Base-by-base conservation (phyloP, 2,329 filamentous ascomycete genomes). In the Hypomyces perniciosus region DNA sequence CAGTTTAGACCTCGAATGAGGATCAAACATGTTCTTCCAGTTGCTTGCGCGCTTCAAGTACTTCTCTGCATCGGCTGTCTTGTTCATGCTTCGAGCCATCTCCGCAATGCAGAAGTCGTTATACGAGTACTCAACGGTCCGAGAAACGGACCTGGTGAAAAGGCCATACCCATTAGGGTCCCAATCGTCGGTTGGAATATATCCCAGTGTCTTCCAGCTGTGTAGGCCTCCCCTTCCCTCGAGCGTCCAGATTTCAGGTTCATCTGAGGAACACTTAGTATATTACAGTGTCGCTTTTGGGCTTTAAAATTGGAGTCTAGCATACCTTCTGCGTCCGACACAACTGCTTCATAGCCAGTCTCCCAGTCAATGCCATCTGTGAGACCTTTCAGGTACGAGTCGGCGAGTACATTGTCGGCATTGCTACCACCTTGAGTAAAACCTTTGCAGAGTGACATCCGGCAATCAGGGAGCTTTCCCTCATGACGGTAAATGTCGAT, bases 51-150 rank as follows among this genome's bases (percentile, higher is more conserved):
- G 78, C 9, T 68, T 65, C 9, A 77, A 66, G 59, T 90, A 90
- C 59, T 84, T 85, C 5, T 69, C 59, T 50, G 73, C 71, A 44
- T 85, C 80, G 0, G 68, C 68, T 1, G 59, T 61, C 48, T 79
- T 72, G 8, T 78, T 80, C 13, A 89, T 66, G 0, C 69, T 77
- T 13, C 74, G 70, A 5, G 85, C 84, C 46, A 90, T 75, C 31
- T 78, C 68, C 1, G 81, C 78, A 50, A 88, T 84, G 58, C 81
- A 84, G 58, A 85, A 91, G 67, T 91, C 88, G 56, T 91, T 79
- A 66, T 91, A 91, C 0, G 85, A 84, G 62, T 91, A 91, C 63
- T 91, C 88, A 4, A 91, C 79, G 0, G 85, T 90, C 3, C 88
- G 77, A 2, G 83, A 88, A 30, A 92, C 78, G 50, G 79, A 84